These are phyloP conservation scores for Apocynum venetum DNA, from an alignment of 257 asterid species.

Conservation along the genomic window DNA sequence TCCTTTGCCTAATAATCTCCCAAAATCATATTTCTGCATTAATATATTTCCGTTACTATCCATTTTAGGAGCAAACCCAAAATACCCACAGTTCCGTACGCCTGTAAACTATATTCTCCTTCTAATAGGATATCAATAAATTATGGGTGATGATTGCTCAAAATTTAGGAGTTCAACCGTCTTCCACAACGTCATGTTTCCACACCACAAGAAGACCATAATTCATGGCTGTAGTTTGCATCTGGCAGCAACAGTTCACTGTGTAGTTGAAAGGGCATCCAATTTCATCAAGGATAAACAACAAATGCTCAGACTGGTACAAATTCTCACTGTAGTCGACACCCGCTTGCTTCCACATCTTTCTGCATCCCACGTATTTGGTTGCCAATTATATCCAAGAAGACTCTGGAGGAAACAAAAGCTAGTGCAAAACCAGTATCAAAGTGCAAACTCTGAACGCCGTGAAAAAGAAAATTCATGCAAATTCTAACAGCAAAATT, in stretches of 20 bases:
- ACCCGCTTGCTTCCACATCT: slow-evolving; percentile 36
- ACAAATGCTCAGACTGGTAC: slow-evolving; percentile 15
- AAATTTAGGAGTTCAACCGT: slow-evolving; percentile 24
- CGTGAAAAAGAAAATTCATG: not conserved
- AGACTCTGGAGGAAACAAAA: slow-evolving; percentile 27
- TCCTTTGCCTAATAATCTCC: slow-evolving; percentile 83
- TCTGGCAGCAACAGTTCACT: slow-evolving; percentile 20
- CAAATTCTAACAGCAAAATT: not conserved
- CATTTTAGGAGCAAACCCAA: slow-evolving; percentile 30
- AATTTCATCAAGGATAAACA: slow-evolving; percentile 17
- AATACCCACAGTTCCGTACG: not conserved
- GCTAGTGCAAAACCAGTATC: not conserved
- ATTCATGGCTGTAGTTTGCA: slow-evolving; percentile 24
- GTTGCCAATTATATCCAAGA: slow-evolving; percentile 13
- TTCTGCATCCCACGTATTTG: slow-evolving; percentile 40
- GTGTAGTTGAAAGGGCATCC: slow-evolving; percentile 9
- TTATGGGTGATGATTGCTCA: slow-evolving; percentile 25
- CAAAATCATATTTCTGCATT: slow-evolving; percentile 73
- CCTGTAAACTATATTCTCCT: slow-evolving; percentile 24
- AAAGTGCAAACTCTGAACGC: not conserved
- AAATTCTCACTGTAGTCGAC: slow-evolving; percentile 14
- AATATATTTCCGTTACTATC: slow-evolving; percentile 49
- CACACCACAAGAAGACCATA: slow-evolving; percentile 18
- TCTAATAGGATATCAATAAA: slow-evolving; percentile 7
- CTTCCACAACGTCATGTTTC: slow-evolving; percentile 26